phyloP scores from a whole-genome alignment of 1,284 basidiomycete species.

The Mycena sp. region DNA sequence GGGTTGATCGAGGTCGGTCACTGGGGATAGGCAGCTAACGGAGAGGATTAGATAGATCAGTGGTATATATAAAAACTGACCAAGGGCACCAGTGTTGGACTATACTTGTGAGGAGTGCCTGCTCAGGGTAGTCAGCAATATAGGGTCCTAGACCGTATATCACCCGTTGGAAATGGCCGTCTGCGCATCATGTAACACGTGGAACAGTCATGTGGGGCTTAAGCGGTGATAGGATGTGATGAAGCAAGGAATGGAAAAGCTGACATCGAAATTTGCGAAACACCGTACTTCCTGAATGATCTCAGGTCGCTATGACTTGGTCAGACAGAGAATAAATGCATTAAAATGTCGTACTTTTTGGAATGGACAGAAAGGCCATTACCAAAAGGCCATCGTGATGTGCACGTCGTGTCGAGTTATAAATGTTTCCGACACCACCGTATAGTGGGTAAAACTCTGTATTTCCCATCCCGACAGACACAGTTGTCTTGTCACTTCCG shows the following conservation, averaged over 20 bases:
- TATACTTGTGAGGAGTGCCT: conserved; percentile 31
- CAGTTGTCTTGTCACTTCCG: conserved; percentile 42
- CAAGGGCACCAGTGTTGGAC: conserved; percentile 34
- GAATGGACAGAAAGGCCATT: conserved; percentile 37
- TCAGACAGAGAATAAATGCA: neutral
- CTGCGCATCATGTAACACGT: conserved; percentile 27
- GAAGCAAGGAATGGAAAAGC: conserved; percentile 32
- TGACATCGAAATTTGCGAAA: conserved; percentile 32
- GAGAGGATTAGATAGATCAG: no score
- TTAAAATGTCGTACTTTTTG: conserved; percentile 35
- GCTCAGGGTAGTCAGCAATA: conserved; percentile 38
- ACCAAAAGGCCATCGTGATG: conserved; percentile 33
- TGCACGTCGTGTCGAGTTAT: conserved; percentile 31
- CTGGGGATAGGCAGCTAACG: conserved; percentile 7
- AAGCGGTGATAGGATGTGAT: conserved; percentile 13
- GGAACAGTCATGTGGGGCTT: conserved; percentile 29
- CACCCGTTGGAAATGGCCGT: conserved; percentile 30
- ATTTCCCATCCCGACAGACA: conserved; percentile 40
- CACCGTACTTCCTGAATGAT: conserved; percentile 12
- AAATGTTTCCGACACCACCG: conserved; percentile 35
- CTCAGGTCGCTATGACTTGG: conserved; percentile 13
- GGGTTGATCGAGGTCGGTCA: conserved; percentile 13
- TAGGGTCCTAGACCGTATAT: conserved; percentile 36
- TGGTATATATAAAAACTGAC: conserved; percentile 20
- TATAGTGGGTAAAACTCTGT: conserved; percentile 38